A percentile compares a stretch with the other conserved stretches of the same genome.
phyloP scores from a whole-genome alignment of 768 basidiomycete genomes.

The Psilocybe tampanensis region DNA sequence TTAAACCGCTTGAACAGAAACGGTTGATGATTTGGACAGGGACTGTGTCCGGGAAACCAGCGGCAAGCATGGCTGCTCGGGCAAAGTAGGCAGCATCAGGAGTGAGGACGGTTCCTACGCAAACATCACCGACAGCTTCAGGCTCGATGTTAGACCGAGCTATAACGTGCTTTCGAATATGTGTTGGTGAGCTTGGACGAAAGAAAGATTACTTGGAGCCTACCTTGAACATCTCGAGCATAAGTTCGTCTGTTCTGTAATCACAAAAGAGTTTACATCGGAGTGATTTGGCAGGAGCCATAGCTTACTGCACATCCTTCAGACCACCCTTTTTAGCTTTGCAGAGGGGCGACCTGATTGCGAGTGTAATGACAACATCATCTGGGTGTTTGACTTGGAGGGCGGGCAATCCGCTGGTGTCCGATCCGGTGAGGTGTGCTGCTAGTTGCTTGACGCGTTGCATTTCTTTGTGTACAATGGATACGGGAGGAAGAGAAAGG shows the following conservation, averaged over 20 bases:
- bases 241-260: conserved; percentile 72
- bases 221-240: conserved; percentile 83
- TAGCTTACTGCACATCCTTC: conserved; percentile 64
- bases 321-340: conserved; percentile 78
- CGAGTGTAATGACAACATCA: conserved; percentile 84
- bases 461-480: conserved; percentile 37
- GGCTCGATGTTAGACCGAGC: conserved; percentile 63
- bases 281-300: background rate
- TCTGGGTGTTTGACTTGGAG: conserved; percentile 64
- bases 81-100: conserved; percentile 70
- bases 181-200: background rate
- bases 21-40: conserved; percentile 78
- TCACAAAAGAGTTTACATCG: background rate
- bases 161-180: conserved; percentile 52
- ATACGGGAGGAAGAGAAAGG: background rate
- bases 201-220: conserved; percentile 5
- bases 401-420: conserved; percentile 49
- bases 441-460: conserved; percentile 69
- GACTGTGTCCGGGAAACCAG: conserved; percentile 78
- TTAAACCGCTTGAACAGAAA: conserved; percentile 85
- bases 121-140: conserved; percentile 70
- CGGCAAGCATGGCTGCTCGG: conserved; percentile 73
- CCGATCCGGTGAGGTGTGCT: conserved; percentile 51
- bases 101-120: conserved; percentile 76
- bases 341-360: conserved; percentile 74